Conservation (phyloP, 1,284 basidiomycete genomes). For the Malassezia arunalokei region DNA sequence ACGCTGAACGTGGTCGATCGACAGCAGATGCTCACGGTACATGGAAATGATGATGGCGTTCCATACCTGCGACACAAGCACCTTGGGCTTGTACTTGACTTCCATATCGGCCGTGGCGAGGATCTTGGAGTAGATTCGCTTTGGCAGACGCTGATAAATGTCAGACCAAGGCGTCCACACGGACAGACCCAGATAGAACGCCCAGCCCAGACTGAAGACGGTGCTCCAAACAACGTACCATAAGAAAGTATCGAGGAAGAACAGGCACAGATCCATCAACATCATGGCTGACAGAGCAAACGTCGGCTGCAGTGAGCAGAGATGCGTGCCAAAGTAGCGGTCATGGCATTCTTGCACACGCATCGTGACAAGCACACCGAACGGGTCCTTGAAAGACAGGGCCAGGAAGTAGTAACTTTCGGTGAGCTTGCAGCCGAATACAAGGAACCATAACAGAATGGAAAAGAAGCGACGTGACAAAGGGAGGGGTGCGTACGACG, state of each 20-base stretch:
- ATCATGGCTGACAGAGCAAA: constrained; percentile 44
- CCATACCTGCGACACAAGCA: constrained; percentile 46
- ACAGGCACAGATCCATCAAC: constrained; percentile 44
- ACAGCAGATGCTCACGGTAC: constrained; percentile 46
- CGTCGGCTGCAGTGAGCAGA: constrained; percentile 42
- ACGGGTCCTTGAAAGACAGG: constrained; percentile 44
- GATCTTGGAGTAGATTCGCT: constrained; percentile 46
- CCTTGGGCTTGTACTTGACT: constrained; percentile 47
- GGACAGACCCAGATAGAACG: constrained; percentile 45
- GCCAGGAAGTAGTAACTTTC: constrained; percentile 47
- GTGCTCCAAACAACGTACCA: constrained; percentile 47
- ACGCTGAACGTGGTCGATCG: constrained; percentile 46
- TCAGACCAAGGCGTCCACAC: constrained; percentile 47
- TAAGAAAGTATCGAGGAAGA: constrained; percentile 46
- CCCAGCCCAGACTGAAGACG: constrained; percentile 45
- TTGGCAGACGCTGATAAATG: constrained; percentile 46
- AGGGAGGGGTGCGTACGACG: constrained; percentile 37
- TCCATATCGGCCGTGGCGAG: constrained; percentile 46
- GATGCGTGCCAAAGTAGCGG: constrained; percentile 42
- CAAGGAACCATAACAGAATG: constrained; percentile 40
- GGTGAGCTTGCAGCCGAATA: constrained; percentile 46
- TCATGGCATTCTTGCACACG: constrained; percentile 41
- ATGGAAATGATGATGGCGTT: constrained; percentile 47
- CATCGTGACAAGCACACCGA: constrained; percentile 44
- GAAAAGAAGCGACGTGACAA: constrained; percentile 33